Evolutionary conservation across 2,329 filamentous ascomycete genomes (phyloP), one percentile per base, ranked within the genome.

Genomic region (Sclerotinia borealis): DNA sequence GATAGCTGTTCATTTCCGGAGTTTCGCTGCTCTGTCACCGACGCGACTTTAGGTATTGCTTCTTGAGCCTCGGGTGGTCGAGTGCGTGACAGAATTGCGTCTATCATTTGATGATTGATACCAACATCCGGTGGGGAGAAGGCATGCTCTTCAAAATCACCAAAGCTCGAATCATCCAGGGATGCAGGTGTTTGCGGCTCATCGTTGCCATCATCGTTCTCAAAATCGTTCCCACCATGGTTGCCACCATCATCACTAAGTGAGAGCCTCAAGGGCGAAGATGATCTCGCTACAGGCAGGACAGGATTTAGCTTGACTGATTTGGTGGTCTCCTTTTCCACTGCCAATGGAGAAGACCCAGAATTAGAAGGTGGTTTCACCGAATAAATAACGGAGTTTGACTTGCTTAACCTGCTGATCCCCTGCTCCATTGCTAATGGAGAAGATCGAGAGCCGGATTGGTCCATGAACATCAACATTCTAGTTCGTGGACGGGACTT

Each of bases 381-480:
- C 10, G 47, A 29, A 39, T 1, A 10, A 41, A 19, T 29, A 29
- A 17, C 17, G 19, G 41, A 4, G 27, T 29, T 31, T 37, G n/a
- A 15, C 6, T 48, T 62, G 10, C 22, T 29, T 10, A 31, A n/a
- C 13, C 43, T 29, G 22, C 15, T 36, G 11, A 7, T 31, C 8
- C 37, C 50, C 15, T 55, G 29, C 13, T 49, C n/a, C 19, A 7
- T 22, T 27, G 13, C 10, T 7, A 39, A 51, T 4, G 50, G n/a
- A 34, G 61, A 56, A 31, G 62, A 31, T n/a, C 64, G 63, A 50
- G 67, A 64, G 48, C 45, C 65, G 11, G 69, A 62, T 22, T 64
- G 63, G 47, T 68, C 66, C 66, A 72, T 68, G 25, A 72, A 66
- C 71, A 74, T 73, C 68, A 74, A 70, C 70, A 74, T 73, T 48